Percentiles rank a stretch among this genome's conserved stretches.
These are phyloP conservation scores for Gyromitra esculenta DNA, from an alignment of 2,329 filamentous ascomycete genomes.

Conservation along the genomic window DNA sequence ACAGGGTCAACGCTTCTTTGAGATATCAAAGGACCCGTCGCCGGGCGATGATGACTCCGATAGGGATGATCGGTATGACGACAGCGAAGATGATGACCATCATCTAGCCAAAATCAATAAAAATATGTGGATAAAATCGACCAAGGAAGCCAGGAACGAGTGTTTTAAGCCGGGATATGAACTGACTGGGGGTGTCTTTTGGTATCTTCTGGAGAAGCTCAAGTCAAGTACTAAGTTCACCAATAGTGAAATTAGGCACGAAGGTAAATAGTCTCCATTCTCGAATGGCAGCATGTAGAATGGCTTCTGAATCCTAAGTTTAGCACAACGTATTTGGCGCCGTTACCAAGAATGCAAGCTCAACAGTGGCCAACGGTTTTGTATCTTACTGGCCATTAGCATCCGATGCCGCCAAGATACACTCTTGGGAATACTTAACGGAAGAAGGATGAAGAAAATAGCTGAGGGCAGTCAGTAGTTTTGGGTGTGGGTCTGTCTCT, in stretches of 20 bases:
- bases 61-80: constrained; percentile 14
- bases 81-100: background rate
- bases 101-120: background rate
- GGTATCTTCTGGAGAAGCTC: background rate
- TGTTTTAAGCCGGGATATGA: background rate
- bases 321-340: background rate
- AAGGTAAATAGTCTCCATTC: background rate
- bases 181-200: constrained; percentile 7
- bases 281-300: no score
- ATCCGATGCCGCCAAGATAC: background rate
- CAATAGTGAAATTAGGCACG: constrained; percentile 17
- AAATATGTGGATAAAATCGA: background rate
- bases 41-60: constrained; percentile 7
- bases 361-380: constrained; percentile 1
- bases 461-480: no score
- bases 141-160: no score
- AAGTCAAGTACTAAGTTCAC: constrained; percentile 15
- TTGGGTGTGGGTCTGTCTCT: no score
- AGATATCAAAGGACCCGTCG: background rate
- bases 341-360: background rate
- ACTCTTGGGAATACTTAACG: background rate
- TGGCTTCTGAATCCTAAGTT: background rate
- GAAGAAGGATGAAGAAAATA: no score
- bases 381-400: constrained; percentile 2
- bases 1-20: constrained; percentile 2